Evolutionary conservation across 2,329 filamentous ascomycete genomes (phyloP).

Genomic region (Plectosphaerella sp.): DNA sequence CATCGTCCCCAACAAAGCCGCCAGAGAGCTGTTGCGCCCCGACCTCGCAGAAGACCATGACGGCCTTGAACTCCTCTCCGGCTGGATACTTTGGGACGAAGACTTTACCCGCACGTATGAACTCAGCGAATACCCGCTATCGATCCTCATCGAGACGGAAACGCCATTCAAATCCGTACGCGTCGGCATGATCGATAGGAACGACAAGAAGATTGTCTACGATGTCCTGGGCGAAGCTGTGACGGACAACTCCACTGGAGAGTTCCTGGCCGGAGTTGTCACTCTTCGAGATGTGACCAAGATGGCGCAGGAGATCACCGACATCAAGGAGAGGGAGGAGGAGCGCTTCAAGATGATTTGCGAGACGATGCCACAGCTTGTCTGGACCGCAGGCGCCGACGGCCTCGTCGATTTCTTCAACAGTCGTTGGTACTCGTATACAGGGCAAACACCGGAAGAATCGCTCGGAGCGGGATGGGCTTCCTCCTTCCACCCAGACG

Average conservation of each 20-base stretch:
- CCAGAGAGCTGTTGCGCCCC: conserved; percentile 44
- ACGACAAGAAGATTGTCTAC: conserved; percentile 51
- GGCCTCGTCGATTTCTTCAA: conserved; percentile 71
- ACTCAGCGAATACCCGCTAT: conserved; percentile 61
- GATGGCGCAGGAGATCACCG: conserved; percentile 63
- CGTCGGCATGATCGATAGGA: conserved; percentile 57
- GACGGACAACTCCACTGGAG: conserved; percentile 60
- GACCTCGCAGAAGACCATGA: conserved; percentile 34
- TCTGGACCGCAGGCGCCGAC: conserved; percentile 68
- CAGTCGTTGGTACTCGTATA: conserved; percentile 75
- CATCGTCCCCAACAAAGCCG: conserved; percentile 67
- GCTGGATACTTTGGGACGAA: conserved; percentile 60
- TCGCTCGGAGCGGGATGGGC: conserved; percentile 61
- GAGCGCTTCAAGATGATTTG: conserved; percentile 72
- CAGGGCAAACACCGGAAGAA: conserved; percentile 58
- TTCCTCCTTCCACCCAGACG: conserved; percentile 65
- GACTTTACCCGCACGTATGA: conserved; percentile 59
- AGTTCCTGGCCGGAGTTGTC: conserved; percentile 70
- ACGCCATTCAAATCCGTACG: conserved; percentile 54
- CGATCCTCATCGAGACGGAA: conserved; percentile 57
- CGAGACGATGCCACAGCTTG: conserved; percentile 66
- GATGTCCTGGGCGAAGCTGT: conserved; percentile 67
- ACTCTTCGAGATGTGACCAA: conserved; percentile 69
- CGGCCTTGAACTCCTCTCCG: conserved; percentile 51
- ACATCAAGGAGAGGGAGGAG: conserved; percentile 67